Conservation (phyloP, 768 basidiomycete genomes). For the Collybia nuda region DNA sequence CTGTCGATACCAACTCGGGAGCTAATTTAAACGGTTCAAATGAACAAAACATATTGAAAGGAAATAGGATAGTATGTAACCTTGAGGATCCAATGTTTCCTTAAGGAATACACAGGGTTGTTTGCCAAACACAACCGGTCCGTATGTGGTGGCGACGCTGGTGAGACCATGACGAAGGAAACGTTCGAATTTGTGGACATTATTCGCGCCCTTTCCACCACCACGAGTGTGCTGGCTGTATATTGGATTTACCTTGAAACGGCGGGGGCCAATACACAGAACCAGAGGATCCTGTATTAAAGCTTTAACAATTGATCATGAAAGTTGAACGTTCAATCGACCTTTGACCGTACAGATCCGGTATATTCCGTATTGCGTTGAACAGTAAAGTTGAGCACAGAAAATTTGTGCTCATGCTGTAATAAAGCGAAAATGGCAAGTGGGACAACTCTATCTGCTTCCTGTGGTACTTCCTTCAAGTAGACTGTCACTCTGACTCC, state of each 20-base stretch:
- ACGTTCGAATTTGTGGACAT: slow-evolving; percentile 95
- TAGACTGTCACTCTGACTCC: slow-evolving; percentile 80
- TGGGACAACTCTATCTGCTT: slow-evolving; percentile 46
- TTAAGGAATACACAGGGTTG: slow-evolving; percentile 76
- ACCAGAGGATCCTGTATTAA: slow-evolving; percentile 75
- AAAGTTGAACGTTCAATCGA: slow-evolving; percentile 21
- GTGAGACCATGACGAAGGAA: slow-evolving; percentile 83
- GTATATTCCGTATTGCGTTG: slow-evolving; percentile 95
- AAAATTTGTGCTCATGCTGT: slow-evolving; percentile 95
- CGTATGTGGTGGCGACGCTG: slow-evolving; percentile 84
- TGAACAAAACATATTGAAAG: slow-evolving; percentile 1
- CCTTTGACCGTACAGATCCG: slow-evolving; percentile 89
- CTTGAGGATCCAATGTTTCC: slow-evolving; percentile 66
- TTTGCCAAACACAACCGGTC: slow-evolving; percentile 85
- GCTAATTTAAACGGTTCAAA: slow-evolving; percentile 36
- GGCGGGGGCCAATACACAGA: slow-evolving; percentile 85
- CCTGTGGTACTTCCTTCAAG: slow-evolving; percentile 72
- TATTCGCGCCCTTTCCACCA: slow-evolving; percentile 90
- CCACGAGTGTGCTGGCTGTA: slow-evolving; percentile 93
- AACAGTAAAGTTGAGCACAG: slow-evolving; percentile 88
- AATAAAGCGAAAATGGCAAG: slow-evolving; percentile 79
- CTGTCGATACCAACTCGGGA: slow-evolving; percentile 86
- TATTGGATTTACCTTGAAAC: slow-evolving; percentile 80
- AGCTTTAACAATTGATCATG: slow-evolving; percentile 4
- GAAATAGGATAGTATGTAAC: slow-evolving; percentile 32